Evolutionary conservation across 352 stramenopile genomes (phyloP), one percentile per base, ranked within the genome.

Genomic region (Globisporangium carolinianum): DNA sequence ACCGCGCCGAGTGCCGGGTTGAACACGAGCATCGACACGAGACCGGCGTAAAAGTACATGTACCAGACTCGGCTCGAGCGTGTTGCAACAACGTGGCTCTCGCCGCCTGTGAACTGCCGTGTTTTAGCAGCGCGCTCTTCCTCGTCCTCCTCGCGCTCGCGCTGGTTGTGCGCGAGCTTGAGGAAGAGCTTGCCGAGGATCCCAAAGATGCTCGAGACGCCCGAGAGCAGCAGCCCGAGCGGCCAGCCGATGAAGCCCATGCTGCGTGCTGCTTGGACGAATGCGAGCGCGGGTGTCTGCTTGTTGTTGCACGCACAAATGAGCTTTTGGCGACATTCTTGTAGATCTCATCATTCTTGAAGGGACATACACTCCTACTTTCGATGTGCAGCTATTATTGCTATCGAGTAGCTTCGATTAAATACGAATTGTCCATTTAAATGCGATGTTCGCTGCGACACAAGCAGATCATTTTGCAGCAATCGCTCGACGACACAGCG

Each of bases 171-270:
- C 55, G 78, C 78, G 51, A 93, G 67, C 62, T 93, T 93, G 57
- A 93, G 71, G 52, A 93, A 72, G 32, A 93, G 66, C 51, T 93
- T 93, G 36, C 83, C 83, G 7, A 87, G 65, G 62, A 91, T 89
- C 41, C 83, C 83, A 53, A 90, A 87, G 66, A 91, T 69, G 57
- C 80, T 91, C 32, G 83, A 86, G 53, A 89, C 68, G 42, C 76
- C 79, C 37, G 75, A 88, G 35, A 93, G 77, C 48, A 89, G 65
- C 24, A 93, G 75, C 14, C 83, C 83, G 12, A 93, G 65, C 47
- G 79, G 81, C 83, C 83, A 93, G 35, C 79, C 83, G n/a, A 88
- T 55, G 46, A 89, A 72, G 14, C 60, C 68, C 61, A 78, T 76
- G 43, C 38, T 53, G 24, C 24, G 24, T 32, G 2, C 24, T 32